Conservation (phyloP, 176 grass and related monocot genomes). For the Paspalum vaginatum region DNA sequence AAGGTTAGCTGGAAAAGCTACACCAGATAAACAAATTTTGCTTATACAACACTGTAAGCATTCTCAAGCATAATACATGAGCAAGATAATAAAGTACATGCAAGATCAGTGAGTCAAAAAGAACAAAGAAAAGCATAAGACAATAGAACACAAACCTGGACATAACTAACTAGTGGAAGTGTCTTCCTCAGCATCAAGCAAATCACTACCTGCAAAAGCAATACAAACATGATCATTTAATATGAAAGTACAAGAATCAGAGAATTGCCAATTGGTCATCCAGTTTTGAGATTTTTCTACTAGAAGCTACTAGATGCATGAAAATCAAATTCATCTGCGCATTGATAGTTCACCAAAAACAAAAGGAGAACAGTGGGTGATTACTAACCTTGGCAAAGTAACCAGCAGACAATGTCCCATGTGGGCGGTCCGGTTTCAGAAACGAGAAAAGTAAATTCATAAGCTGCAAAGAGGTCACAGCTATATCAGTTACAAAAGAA, state of each 20-base stretch:
- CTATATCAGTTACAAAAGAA: conserved; percentile 29
- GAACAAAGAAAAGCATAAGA: not conserved
- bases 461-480: conserved; percentile 58
- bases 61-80: conserved; percentile 1
- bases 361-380: no score
- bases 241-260: conserved; percentile 26
- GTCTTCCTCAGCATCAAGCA: conserved; percentile 96
- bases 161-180: conserved; percentile 71
- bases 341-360: no score
- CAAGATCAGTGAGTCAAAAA: conserved; percentile 12
- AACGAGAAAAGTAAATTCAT: conserved; percentile 95
- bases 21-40: not conserved
- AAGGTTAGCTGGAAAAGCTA: conserved; percentile 15
- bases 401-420: conserved; percentile 76
- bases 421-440: conserved; percentile 71
- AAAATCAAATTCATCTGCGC: not conserved
- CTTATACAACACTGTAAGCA: not conserved
- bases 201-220: conserved; percentile 76
- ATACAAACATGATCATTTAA: conserved; percentile 23
- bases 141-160: conserved; percentile 63
- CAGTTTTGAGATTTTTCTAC: not conserved
- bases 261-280: conserved; percentile 14
- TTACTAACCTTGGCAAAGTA: conserved; percentile 84
- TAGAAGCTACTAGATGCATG: conserved; percentile 31
- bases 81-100: not conserved